Percentiles rank a stretch among this genome's conserved stretches.
These are phyloP conservation scores for Colletotrichum sp. DNA, from an alignment of 2,329 filamentous ascomycete species.

Conservation along the genomic window DNA sequence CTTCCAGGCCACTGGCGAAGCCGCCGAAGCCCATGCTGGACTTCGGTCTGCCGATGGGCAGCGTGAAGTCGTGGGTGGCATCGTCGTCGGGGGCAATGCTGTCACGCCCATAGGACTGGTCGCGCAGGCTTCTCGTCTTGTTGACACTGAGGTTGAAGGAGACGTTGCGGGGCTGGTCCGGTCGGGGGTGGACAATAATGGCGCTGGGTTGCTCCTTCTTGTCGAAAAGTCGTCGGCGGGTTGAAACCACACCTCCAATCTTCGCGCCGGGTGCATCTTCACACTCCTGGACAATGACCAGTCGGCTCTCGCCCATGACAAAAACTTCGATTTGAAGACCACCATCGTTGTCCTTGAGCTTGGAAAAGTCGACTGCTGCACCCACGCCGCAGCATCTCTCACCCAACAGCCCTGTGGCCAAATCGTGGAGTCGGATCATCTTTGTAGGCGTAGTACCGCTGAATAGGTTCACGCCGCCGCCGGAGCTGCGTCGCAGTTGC, in stretches of 20 bases:
- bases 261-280: constrained; percentile 52
- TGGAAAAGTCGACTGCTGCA: constrained; percentile 44
- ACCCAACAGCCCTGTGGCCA: constrained; percentile 59
- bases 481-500: constrained; percentile 55
- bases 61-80: constrained; percentile 23
- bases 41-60: constrained; percentile 32
- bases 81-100: constrained; percentile 12
- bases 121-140: constrained; percentile 28
- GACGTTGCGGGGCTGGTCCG: constrained; percentile 39
- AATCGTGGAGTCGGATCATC: constrained; percentile 60
- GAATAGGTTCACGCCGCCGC: constrained; percentile 60
- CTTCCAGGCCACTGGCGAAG: constrained; percentile 56
- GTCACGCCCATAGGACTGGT: constrained; percentile 1
- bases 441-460: constrained; percentile 58
- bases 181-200: constrained; percentile 60
- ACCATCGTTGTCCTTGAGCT: constrained; percentile 33
- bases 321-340: constrained; percentile 59
- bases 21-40: constrained; percentile 56
- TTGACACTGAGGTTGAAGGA: constrained; percentile 57
- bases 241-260: constrained; percentile 39
- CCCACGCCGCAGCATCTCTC: constrained; percentile 60
- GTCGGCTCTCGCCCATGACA: constrained; percentile 59
- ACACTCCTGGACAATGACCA: constrained; percentile 60
- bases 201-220: constrained; percentile 48
- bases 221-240: constrained; percentile 32